These are phyloP conservation scores for Cutaneotrichosporon daszewskae DNA, from an alignment of 1,284 basidiomycete species.

Conservation along the genomic window DNA sequence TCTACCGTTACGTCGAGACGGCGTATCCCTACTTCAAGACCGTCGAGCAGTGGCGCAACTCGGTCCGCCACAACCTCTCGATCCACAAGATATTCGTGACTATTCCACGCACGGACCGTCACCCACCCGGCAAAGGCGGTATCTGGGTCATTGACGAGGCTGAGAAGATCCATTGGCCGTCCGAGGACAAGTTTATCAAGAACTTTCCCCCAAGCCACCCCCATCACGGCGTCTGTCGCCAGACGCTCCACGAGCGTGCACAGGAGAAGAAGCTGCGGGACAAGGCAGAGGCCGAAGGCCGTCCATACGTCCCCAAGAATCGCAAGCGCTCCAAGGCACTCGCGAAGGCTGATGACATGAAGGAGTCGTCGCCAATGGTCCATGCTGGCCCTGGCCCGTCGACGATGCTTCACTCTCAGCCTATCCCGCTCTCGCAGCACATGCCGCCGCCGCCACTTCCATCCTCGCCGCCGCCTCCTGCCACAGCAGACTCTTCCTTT, in stretches of 20 bases:
- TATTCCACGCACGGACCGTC: conserved; percentile 46
- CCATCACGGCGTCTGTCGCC: conserved; percentile 37
- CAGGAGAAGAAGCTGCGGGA: conserved; percentile 38
- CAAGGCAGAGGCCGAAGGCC: conserved; percentile 37
- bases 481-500: neutral
- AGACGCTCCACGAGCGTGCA: conserved; percentile 37
- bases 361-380: neutral
- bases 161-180: conserved; percentile 43
- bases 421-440: neutral
- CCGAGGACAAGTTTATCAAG: conserved; percentile 45
- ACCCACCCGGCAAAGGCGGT: conserved; percentile 46
- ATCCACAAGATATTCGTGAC: conserved; percentile 74
- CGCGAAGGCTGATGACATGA: neutral
- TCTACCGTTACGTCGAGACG: conserved; percentile 91
- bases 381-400: neutral
- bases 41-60: conserved; percentile 85
- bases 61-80: conserved; percentile 84
- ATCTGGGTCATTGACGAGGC: conserved; percentile 47
- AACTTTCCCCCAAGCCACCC: conserved; percentile 39
- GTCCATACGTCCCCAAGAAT: conserved; percentile 42
- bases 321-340: conserved; percentile 26
- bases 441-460: conserved; percentile 6
- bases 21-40: conserved; percentile 90
- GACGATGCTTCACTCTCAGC: neutral
- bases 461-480: conserved; percentile 2